phyloP scores from a whole-genome alignment of 768 basidiomycete genomes.

The Mycena galericulata region DNA sequence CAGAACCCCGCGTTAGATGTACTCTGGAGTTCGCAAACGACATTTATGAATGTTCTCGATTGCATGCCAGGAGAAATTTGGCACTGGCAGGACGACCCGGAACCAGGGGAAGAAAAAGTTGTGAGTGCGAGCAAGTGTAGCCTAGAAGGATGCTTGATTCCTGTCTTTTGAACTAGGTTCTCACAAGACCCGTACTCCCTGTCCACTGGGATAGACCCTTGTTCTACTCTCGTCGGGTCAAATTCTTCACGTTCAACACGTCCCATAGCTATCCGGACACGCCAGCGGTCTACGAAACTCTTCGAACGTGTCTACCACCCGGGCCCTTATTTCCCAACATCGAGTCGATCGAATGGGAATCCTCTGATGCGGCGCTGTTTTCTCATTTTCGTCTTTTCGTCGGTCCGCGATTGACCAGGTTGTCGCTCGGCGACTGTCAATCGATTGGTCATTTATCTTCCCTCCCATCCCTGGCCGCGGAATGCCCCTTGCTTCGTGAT shows the following conservation, averaged over 20 bases:
- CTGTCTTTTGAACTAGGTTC: not conserved
- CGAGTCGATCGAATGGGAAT: not conserved
- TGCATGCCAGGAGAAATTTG: not conserved
- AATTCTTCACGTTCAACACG: not conserved
- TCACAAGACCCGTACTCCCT: not conserved
- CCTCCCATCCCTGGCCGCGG: not conserved
- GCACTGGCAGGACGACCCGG: no score
- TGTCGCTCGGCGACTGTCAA: not conserved
- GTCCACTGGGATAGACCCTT: not conserved
- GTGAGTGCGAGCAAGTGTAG: not conserved
- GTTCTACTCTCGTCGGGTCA: not conserved
- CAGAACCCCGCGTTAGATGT: constrained; percentile 31
- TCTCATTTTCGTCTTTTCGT: no score
- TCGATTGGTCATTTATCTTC: not conserved
- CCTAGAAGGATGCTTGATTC: not conserved
- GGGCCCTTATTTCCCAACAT: constrained; percentile 1
- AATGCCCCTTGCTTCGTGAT: not conserved
- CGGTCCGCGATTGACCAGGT: no score
- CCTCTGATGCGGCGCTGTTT: not conserved
- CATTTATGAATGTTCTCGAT: not conserved
- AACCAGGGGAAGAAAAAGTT: not conserved
- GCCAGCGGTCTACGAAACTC: no score
- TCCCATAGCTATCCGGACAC: no score
- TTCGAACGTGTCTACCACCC: not conserved
- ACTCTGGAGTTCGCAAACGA: constrained; percentile 31